A percentile compares a stretch with the other conserved stretches of the same genome.
These are phyloP conservation scores for Balansia obtecta DNA, from an alignment of 2,329 filamentous ascomycete genomes.

Conservation along the genomic window DNA sequence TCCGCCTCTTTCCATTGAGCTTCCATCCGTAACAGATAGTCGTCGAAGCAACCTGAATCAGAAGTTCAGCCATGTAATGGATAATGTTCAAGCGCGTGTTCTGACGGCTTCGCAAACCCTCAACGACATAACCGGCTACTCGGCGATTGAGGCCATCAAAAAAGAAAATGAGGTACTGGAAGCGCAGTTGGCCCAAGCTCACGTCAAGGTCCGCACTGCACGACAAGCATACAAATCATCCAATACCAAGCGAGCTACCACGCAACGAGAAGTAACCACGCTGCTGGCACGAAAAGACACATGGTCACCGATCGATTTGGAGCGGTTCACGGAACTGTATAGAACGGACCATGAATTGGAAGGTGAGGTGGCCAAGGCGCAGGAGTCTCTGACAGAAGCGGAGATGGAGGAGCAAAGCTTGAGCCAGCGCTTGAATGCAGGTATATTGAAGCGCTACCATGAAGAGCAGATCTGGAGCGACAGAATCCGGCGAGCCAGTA, in stretches of 20 bases:
- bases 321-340: conserved; percentile 89
- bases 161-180: conserved; percentile 60
- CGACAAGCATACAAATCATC: conserved; percentile 73
- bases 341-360: conserved; percentile 89
- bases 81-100: conserved; percentile 74
- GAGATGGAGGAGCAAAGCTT: conserved; percentile 74
- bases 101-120: conserved; percentile 77
- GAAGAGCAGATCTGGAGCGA: conserved; percentile 99
- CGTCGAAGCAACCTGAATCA: conserved; percentile 21
- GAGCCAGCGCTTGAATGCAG: conserved; percentile 60
- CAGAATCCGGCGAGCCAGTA: conserved; percentile 89
- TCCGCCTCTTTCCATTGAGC: conserved; percentile 8
- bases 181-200: conserved; percentile 41
- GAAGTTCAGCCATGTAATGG: conserved; percentile 51
- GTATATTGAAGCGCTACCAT: conserved; percentile 85
- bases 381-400: conserved; percentile 58
- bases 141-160: conserved; percentile 78
- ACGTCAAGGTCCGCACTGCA: conserved; percentile 54
- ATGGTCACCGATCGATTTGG: conserved; percentile 77
- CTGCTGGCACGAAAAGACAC: conserved; percentile 87
- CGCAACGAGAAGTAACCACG: conserved; percentile 90
- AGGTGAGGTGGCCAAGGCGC: conserved; percentile 61
- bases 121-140: conserved; percentile 91
- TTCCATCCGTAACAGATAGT: conserved; percentile 22
- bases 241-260: conserved; percentile 69